A percentile compares a stretch with the other conserved stretches of the same genome.
phyloP scores from a whole-genome alignment of 2,329 filamentous ascomycete genomes.

The Ceratocystis ficicola region DNA sequence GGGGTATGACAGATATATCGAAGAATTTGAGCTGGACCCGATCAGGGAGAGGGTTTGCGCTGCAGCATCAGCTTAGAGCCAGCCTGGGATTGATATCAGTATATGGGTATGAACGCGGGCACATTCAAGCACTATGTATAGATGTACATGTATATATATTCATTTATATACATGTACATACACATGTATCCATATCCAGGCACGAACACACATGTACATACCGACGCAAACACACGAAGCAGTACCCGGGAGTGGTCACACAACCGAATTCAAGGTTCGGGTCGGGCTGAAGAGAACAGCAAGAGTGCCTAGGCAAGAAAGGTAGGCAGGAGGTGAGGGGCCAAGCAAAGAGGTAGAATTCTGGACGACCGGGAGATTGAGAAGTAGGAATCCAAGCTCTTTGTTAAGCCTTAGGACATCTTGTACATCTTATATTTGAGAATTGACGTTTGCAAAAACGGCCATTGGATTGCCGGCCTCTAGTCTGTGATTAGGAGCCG shows the following conservation, averaged over 20 bases:
- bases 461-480: not conserved
- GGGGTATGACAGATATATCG: not conserved
- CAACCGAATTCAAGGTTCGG: not conserved
- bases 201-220: too few species aligned
- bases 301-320: not conserved
- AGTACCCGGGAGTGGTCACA: not conserved
- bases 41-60: too few species aligned
- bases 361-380: not conserved
- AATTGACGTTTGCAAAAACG: not conserved
- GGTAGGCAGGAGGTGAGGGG: too few species aligned
- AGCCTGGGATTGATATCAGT: not conserved
- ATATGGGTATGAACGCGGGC: not conserved
- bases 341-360: not conserved
- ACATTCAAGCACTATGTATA: too few species aligned
- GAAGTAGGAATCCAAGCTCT: not conserved
- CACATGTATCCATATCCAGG: too few species aligned
- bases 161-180: too few species aligned
- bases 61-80: too few species aligned
- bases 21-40: too few species aligned
- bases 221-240: too few species aligned
- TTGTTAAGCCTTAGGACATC: not conserved
- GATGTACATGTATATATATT: too few species aligned
- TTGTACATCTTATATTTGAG: not conserved
- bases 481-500: not conserved
- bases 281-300: not conserved